Conservation (phyloP, 768 basidiomycete species). For the Mycena sanguinolenta region DNA sequence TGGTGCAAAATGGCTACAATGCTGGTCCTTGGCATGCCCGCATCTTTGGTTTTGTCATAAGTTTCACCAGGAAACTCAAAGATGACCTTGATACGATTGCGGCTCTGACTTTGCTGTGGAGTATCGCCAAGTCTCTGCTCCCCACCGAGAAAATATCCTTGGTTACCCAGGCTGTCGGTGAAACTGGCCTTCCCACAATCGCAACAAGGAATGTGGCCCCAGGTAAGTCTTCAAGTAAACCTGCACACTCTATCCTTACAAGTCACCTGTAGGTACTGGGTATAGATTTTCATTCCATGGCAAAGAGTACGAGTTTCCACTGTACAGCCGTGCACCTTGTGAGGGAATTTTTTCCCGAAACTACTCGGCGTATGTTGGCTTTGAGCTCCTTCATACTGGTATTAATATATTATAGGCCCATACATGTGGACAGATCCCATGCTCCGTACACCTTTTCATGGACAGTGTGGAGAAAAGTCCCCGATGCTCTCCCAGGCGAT, state of each 20-base stretch:
- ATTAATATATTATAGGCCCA: too few relatives aligned
- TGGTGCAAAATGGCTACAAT: constrained; percentile 21
- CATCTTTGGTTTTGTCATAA: constrained; percentile 10
- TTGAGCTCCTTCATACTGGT: too few relatives aligned
- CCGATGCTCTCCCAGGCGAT: background rate
- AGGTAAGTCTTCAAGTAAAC: too few relatives aligned
- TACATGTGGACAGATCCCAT: too few relatives aligned
- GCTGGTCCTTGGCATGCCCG: constrained; percentile 20
- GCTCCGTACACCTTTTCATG: too few relatives aligned
- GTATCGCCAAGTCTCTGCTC: background rate
- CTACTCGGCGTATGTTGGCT: too few relatives aligned
- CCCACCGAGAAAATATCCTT: background rate
- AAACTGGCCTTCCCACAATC: constrained; percentile 2
- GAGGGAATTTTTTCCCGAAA: too few relatives aligned
- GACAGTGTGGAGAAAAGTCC: background rate
- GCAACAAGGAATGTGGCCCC: constrained; percentile 13
- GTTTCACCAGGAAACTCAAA: constrained; percentile 7
- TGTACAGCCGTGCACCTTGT: too few relatives aligned
- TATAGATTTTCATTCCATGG: too few relatives aligned
- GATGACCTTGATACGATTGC: constrained; percentile 13
- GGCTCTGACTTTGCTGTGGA: background rate
- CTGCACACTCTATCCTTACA: too few relatives aligned
- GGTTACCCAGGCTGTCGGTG: background rate
- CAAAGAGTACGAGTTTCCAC: too few relatives aligned
- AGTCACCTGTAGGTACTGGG: too few relatives aligned